phyloP scores from a whole-genome alignment of 192 early-diverging fungal species.

The Oehlia diaphana region DNA sequence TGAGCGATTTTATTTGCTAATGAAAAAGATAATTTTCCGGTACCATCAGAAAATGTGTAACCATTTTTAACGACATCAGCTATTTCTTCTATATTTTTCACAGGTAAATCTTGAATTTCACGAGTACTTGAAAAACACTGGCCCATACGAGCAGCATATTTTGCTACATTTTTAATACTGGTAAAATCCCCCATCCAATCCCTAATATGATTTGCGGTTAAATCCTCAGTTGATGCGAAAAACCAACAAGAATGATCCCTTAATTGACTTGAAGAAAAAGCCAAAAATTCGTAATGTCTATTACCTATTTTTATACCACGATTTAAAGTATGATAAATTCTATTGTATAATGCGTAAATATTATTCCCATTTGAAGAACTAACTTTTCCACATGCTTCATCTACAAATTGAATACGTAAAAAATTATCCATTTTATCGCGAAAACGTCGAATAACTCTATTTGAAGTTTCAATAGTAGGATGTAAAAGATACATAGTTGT shows the following conservation, averaged over 20 bases:
- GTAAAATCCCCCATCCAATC: slow-evolving; percentile 74
- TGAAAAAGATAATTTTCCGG: slow-evolving; percentile 57
- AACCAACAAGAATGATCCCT: slow-evolving; percentile 73
- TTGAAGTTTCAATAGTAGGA: slow-evolving; percentile 65
- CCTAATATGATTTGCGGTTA: slow-evolving; percentile 55
- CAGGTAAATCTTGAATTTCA: slow-evolving; percentile 43
- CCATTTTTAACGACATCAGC: slow-evolving; percentile 58
- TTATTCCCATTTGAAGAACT: slow-evolving; percentile 31
- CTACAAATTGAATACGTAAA: slow-evolving; percentile 68
- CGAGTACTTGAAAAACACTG: slow-evolving; percentile 75
- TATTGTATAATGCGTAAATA: slow-evolving; percentile 50
- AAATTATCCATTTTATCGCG: slow-evolving; percentile 53
- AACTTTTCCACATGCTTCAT: slow-evolving; percentile 54
- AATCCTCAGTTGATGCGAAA: slow-evolving; percentile 51
- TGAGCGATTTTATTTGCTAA: slow-evolving; percentile 49
- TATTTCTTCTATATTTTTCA: slow-evolving; percentile 46
- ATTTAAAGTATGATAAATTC: slow-evolving; percentile 48
- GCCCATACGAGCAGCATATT: slow-evolving; percentile 68
- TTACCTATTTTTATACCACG: slow-evolving; percentile 58
- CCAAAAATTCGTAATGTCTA: slow-evolving; percentile 59
- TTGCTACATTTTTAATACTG: slow-evolving; percentile 62
- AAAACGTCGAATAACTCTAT: slow-evolving; percentile 68
- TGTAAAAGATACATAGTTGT: slow-evolving; percentile 63
- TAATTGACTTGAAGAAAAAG: slow-evolving; percentile 64
- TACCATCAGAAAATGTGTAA: slow-evolving; percentile 73